A percentile compares a stretch with the other conserved stretches of the same genome.
Evolutionary conservation across 2,329 filamentous ascomycete species (phyloP).

Genomic region (Colletotrichum sublineola): DNA sequence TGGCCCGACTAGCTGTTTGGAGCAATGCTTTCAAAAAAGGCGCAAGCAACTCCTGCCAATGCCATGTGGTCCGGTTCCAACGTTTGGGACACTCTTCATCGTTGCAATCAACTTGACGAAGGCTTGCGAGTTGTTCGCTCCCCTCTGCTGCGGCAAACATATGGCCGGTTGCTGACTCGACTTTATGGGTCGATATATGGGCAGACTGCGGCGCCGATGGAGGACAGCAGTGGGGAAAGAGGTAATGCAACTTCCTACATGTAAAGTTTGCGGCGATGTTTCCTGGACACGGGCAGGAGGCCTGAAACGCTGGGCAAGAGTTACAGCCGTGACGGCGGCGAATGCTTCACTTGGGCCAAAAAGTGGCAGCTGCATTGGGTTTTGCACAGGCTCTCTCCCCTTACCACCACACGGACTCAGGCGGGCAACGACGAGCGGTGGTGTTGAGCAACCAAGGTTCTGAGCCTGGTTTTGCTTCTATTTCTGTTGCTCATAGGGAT

Average conservation of each 20-base stretch:
- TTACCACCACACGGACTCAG: background rate
- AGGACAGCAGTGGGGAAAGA: background rate
- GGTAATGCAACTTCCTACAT: background rate
- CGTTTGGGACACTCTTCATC: background rate
- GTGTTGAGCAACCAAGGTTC: background rate
- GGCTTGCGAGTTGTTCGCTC: background rate
- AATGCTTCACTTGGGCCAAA: slow-evolving; percentile 5
- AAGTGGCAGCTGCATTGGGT: slow-evolving; percentile 23
- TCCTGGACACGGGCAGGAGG: slow-evolving; percentile 4
- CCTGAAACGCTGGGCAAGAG: slow-evolving; percentile 26
- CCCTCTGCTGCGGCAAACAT: background rate
- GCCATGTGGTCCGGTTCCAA: background rate
- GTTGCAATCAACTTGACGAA: background rate
- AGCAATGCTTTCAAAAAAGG: background rate
- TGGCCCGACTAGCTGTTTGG: background rate
- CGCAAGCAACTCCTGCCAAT: background rate
- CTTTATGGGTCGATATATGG: background rate
- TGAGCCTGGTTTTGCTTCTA: slow-evolving; percentile 13
- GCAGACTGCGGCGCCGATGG: background rate
- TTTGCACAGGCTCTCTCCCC: slow-evolving; percentile 14
- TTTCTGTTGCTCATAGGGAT: slow-evolving; percentile 1
- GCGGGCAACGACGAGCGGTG: background rate
- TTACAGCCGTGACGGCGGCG: slow-evolving; percentile 13
- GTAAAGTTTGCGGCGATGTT: slow-evolving; percentile 4
- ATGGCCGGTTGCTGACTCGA: background rate